Base-by-base conservation (phyloP, 1,284 basidiomycete genomes). In the Boletus albobrunnescens region DNA sequence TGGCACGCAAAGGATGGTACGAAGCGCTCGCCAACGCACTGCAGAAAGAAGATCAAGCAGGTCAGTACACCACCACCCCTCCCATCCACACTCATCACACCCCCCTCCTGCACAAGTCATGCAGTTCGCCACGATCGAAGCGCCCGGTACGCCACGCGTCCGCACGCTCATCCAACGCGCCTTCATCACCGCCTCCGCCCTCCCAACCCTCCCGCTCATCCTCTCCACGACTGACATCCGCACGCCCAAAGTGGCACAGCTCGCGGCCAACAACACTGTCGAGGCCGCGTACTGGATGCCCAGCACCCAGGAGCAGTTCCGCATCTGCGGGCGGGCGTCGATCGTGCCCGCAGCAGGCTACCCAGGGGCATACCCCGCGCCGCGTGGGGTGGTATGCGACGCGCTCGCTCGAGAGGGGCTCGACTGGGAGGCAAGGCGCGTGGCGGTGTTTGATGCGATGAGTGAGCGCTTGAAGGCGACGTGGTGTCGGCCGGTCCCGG, bases 401-500 rank as follows among this genome's bases (percentile, higher is more conserved):
- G 63, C 62, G 36, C 59, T 82, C 16, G 61, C 57, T 11, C 51
- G 58, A 31, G 67, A 70, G 20, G 69, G 67, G 9, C 75, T 77
- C 46, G 76, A 85, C 56, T 87, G 84, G 84, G 83, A 86, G 57
- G 64, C 59, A 28, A 74, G 79, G 63, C 71, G 84, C 10, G 50
- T 65, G 19, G 72, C 72, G 41, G 58, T 73, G 17, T 87, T 84
- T 61, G 72, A 76, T 50, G 57, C 30, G 16, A 72, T 87, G 73
- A 74, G 73, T 44, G 69, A 67, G 6, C 64, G 70, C 41, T 78
- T 87, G 81, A 78, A 75, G 54, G 85, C 84, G 20, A 72, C 69
- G 40, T 88, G 82, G 82, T 77, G 75, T 49, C 65, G 77, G 3
- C 84, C 85, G 1, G 56, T 69, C 0, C 82, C 85, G 0, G 85